phyloP scores from a whole-genome alignment of 2,329 filamentous ascomycete species.

The Xylariaceae sp. region DNA sequence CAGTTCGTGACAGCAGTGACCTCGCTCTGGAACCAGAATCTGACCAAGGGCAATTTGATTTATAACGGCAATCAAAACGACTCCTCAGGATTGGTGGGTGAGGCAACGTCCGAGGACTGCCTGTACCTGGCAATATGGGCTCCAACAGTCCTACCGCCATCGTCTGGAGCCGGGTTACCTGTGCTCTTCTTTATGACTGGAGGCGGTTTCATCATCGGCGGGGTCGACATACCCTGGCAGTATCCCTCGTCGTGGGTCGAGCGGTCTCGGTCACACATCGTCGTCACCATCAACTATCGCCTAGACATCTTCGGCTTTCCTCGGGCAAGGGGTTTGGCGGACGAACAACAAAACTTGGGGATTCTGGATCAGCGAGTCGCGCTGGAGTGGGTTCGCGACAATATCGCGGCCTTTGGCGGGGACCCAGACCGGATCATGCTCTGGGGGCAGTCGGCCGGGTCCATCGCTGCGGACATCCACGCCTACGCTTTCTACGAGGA shows the following conservation, averaged over 20 bases:
- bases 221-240: constrained; percentile 34
- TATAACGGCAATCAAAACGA: constrained; percentile 27
- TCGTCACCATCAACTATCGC: constrained; percentile 37
- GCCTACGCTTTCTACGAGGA: constrained; percentile 41
- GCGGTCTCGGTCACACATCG: constrained; percentile 21
- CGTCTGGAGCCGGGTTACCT: constrained; percentile 24
- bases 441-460: constrained; percentile 44
- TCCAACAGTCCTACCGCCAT: constrained; percentile 21
- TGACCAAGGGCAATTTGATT: constrained; percentile 21
- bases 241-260: constrained; percentile 33
- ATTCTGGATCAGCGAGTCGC: constrained; percentile 46
- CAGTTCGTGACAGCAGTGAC: constrained; percentile 28
- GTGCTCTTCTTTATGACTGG: constrained; percentile 39
- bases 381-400: constrained; percentile 45
- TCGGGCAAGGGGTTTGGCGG: constrained; percentile 21
- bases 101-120: constrained; percentile 27
- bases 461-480: constrained; percentile 35
- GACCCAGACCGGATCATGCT: constrained; percentile 37
- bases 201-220: constrained; percentile 36
- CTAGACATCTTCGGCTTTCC: constrained; percentile 32
- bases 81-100: constrained; percentile 9
- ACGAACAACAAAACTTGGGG: constrained; percentile 38
- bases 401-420: constrained; percentile 45
- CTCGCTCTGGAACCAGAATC: constrained; percentile 25
- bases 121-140: constrained; percentile 37